Percentiles rank a stretch among this genome's conserved stretches.
These are phyloP conservation scores for Auriscalpium vulgare DNA, from an alignment of 768 basidiomycete genomes.

Conservation along the genomic window DNA sequence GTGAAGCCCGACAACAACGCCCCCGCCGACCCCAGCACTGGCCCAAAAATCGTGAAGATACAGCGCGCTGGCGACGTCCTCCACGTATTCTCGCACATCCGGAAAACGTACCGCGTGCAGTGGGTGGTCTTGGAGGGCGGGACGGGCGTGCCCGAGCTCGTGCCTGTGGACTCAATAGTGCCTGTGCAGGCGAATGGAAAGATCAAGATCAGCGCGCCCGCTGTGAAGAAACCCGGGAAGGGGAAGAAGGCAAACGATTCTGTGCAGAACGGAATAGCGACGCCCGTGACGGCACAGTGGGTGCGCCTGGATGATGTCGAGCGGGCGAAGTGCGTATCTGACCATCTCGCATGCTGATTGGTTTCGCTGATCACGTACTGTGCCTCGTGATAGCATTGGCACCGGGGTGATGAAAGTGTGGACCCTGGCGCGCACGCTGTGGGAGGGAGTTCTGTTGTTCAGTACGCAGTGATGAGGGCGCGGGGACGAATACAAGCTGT, in stretches of 20 bases:
- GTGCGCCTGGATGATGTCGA: slow-evolving; percentile 44
- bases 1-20: background rate
- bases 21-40: slow-evolving; percentile 5
- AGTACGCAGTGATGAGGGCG: background rate
- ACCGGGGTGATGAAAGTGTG: slow-evolving; percentile 73
- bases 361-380: background rate
- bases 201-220: slow-evolving; percentile 3
- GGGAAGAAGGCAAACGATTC: slow-evolving; percentile 1
- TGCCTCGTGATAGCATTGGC: slow-evolving; percentile 43
- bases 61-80: slow-evolving; percentile 54
- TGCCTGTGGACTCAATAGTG: background rate
- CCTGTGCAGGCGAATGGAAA: slow-evolving; percentile 5
- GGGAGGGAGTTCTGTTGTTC: slow-evolving; percentile 22
- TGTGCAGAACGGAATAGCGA: background rate
- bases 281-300: slow-evolving; percentile 36
- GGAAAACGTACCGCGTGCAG: slow-evolving; percentile 72
- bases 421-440: slow-evolving; percentile 44
- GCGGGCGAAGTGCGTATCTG: slow-evolving; percentile 48
- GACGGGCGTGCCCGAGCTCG: slow-evolving; percentile 31
- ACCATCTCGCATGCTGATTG: background rate
- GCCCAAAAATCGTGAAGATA: slow-evolving; percentile 34
- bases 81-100: slow-evolving; percentile 88
- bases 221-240: slow-evolving; percentile 7
- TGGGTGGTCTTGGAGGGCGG: slow-evolving; percentile 66
- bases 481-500: too few species aligned